Percentiles rank a stretch among this genome's conserved stretches.
Conservation (phyloP, 176 grass and related monocot species). For the Dendrocalamus sinicus region DNA sequence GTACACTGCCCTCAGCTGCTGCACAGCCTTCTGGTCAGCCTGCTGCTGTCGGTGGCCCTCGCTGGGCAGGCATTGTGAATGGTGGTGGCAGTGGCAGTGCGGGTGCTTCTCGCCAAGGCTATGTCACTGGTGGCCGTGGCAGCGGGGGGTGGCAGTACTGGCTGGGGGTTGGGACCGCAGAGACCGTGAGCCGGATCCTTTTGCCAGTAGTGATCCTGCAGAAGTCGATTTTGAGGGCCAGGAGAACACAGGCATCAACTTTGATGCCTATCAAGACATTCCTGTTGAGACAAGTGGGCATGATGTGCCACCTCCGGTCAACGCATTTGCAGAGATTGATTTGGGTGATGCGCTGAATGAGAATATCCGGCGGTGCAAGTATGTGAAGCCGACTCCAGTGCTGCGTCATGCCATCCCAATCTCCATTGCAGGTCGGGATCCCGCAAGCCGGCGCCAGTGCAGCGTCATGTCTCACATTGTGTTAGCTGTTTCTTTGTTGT, state of each 20-base stretch:
- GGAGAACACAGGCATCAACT: conserved; percentile 76
- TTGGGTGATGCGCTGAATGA: conserved; percentile 81
- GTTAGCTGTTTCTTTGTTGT: no score
- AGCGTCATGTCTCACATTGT: no score
- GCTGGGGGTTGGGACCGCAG: conserved; percentile 57
- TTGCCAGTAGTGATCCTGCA: conserved; percentile 46
- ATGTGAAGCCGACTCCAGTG: conserved; percentile 91
- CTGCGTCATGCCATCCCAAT: conserved; percentile 89
- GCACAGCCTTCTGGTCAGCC: conserved; percentile 46
- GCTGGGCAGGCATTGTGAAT: conserved; percentile 38
- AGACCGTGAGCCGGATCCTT: conserved; percentile 77
- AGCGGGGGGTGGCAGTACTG: background rate
- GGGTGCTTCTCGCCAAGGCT: conserved; percentile 39
- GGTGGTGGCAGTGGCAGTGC: background rate
- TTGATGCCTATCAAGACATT: conserved; percentile 91
- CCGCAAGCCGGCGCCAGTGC: no score
- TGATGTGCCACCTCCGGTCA: conserved; percentile 70
- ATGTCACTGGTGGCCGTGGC: conserved; percentile 12
- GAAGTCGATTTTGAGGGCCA: conserved; percentile 54
- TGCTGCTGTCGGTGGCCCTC: conserved; percentile 42
- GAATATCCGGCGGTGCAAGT: conserved; percentile 84
- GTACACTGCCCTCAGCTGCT: conserved; percentile 20
- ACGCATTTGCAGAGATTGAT: conserved; percentile 88
- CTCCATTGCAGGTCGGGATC: conserved; percentile 62
- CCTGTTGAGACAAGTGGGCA: conserved; percentile 92